Percentiles rank a stretch among this genome's conserved stretches.
phyloP scores from a whole-genome alignment of 108 stramenopile species.

The Conticribra guillardii region DNA sequence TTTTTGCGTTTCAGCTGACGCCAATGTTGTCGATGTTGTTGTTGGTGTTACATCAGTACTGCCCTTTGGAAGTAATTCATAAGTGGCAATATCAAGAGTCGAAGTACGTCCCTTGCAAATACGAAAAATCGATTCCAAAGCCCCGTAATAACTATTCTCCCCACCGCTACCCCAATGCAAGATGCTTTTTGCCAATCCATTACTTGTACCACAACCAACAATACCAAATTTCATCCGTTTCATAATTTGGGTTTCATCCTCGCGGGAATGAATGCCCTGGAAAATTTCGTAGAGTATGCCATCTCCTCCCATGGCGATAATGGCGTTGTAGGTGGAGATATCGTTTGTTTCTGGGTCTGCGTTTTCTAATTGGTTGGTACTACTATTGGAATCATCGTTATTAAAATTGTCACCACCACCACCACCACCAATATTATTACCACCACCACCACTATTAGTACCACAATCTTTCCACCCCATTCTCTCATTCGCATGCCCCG shows the following conservation, averaged over 20 bases:
- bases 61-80: constrained; percentile 40
- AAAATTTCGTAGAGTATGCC: constrained; percentile 83
- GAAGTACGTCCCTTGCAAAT: constrained; percentile 71
- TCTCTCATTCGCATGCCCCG: constrained; percentile 73
- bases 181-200: constrained; percentile 83
- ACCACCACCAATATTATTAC: neutral
- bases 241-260: constrained; percentile 48
- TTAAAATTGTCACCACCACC: constrained; percentile 4
- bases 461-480: constrained; percentile 30
- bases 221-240: constrained; percentile 66
- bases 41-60: neutral
- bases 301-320: constrained; percentile 87
- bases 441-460: neutral
- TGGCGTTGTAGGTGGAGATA: constrained; percentile 65
- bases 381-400: too few species aligned
- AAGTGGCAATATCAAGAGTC: constrained; percentile 65
- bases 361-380: neutral
- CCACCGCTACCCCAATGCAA: constrained; percentile 51
- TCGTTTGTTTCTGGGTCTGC: constrained; percentile 38
- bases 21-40: too few species aligned
- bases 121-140: constrained; percentile 70
- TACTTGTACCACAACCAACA: constrained; percentile 83
- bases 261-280: constrained; percentile 66
- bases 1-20: constrained; percentile 4
- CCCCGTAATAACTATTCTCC: constrained; percentile 45